These are phyloP conservation scores for Hamamelis virginiana DNA, from an alignment of 164 flowering plant genomes.

Conservation along the genomic window DNA sequence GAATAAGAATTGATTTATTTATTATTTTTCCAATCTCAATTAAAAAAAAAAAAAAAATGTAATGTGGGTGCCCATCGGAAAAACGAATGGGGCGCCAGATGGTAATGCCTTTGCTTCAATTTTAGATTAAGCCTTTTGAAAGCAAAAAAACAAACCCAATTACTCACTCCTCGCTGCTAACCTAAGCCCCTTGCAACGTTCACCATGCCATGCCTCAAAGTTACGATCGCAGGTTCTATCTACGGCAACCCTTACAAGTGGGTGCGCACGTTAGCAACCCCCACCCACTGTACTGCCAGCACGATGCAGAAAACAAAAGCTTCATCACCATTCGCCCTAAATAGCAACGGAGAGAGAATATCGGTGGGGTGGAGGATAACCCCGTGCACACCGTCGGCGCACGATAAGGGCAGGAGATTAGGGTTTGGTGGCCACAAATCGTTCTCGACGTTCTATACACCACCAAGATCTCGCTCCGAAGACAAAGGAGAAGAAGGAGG, in stretches of 20 bases:
- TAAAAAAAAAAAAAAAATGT: too few species aligned
- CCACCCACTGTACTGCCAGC: neutral
- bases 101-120: too few species aligned
- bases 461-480: slow-evolving; percentile 4
- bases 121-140: neutral
- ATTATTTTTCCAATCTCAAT: too few species aligned
- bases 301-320: too few species aligned
- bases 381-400: slow-evolving; percentile 26
- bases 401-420: slow-evolving; percentile 10
- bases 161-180: neutral
- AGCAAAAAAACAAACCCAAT: neutral
- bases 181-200: neutral
- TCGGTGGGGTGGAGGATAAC: slow-evolving; percentile 18
- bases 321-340: slow-evolving; percentile 6
- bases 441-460: neutral
- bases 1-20: too few species aligned
- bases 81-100: neutral
- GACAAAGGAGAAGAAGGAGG: slow-evolving; percentile 7
- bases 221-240: slow-evolving; percentile 15
- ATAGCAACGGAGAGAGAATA: neutral
- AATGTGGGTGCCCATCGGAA: neutral
- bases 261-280: slow-evolving; percentile 18
- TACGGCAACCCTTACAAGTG: slow-evolving; percentile 18
- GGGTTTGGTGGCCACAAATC: slow-evolving; percentile 17
- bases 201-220: slow-evolving; percentile 17